Evolutionary conservation across 768 basidiomycete genomes (phyloP), one percentile per base, ranked within the genome.

Genomic region (Clavaria fumosa): DNA sequence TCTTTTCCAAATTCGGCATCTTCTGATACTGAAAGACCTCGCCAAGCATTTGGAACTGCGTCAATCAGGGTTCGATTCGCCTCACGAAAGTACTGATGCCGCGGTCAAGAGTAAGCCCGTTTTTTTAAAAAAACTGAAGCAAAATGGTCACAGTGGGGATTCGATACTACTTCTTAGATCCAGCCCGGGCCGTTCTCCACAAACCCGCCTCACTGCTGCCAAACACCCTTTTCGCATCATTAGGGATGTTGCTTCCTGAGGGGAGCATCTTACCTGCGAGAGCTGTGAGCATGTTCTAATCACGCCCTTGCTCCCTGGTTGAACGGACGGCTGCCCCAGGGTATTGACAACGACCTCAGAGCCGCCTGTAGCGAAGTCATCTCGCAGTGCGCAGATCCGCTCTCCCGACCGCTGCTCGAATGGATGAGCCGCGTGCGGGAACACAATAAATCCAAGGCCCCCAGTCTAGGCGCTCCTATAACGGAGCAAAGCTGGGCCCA

Each of bases 21-120:
- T 96, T 15, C 59, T 97, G 35, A 78, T 96, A 22, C 54, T 97
- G 42, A 97, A 95, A 54, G 95, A 99, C 58, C 75, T 95, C 45
- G 68, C 80, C 5, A 66, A 75, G 28, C 80, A 76, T 46, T 59
- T 88, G 23, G 85, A 83, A 42, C 56, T 84, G 20, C 69, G 59
- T 7, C 63, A 64, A 34, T 61, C 59, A 41, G 68, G 69, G 22
- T 52, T 57, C 9, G 70, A 64, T 47, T 28, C 14, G 9, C 58
- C 45, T 17, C n/a, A n/a, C n/a, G n/a, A n/a, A n/a, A n/a, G n/a
- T n/a, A n/a, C n/a, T n/a, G 59, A 52, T 35, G 49, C 55, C 30
- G 63, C 68, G 22, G 58, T 64, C 40, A 62, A 64, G 27, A 71
- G 74, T 22, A 64, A 83, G 20, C 72, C 74, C 35, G 79, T 77